Evolutionary conservation across 2,329 filamentous ascomycete species (phyloP), one percentile per base, ranked within the genome.

Genomic region (Colletotrichum sp.): DNA sequence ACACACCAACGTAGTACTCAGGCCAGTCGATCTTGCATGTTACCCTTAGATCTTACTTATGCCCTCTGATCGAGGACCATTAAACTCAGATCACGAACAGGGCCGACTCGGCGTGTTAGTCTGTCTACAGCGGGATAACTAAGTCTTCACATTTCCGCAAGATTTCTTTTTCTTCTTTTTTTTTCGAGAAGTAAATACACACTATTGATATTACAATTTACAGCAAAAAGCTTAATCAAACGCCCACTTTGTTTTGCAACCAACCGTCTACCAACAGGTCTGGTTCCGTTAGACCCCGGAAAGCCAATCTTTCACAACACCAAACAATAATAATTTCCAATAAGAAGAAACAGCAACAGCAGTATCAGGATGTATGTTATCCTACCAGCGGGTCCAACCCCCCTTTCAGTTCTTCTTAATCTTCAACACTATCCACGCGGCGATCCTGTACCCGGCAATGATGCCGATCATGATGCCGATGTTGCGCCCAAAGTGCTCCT

Each of bases 401-500:
- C 28, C 8, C n/a, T 22, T 22, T 61, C 30, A 76, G 32, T 75
- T 76, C 66, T 66, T 76, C 71, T 75, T 76, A 5, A 76, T 28
- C 79, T 81, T 84, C 28, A 95, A 83, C 28, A 91, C 92, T 68
- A 91, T 78, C 91, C 92, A 95, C 2, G 92, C 93, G 7, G 95
- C 87, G 7, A 95, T 61, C 66, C 94, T 86, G 85, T 96, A 96
- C 0, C 91, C 95, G 16, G 90, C 86, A 79, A 95, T 93, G 78
- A 98, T 97, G 4, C 88, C 91, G 67, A 97, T 81, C 87, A 96
- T 88, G 79, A 96, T 96, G 0, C 95, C 95, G 25, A 95, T 91
- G 88, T 94, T 94, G 80, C 91, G 89, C 5, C 92, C 93, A 32
- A 89, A 90, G 73, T 89, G 86, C 1, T 91, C 93, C 4, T 89